Base-by-base conservation (phyloP, 768 basidiomycete genomes). In the Daedalea quercina region DNA sequence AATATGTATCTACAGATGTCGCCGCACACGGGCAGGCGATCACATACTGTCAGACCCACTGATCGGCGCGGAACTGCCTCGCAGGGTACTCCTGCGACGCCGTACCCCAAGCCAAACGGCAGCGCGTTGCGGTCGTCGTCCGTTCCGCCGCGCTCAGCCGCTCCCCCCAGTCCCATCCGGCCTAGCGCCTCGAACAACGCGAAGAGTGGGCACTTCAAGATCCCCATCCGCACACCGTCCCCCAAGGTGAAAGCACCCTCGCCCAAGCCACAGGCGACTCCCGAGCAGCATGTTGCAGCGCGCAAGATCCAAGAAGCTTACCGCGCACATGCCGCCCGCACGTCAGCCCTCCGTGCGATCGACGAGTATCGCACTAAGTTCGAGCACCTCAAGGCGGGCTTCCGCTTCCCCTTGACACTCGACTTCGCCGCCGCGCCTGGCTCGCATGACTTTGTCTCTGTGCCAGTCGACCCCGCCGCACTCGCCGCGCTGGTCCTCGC, bases 271-370 rank as follows among this genome's bases (percentile, higher is more conserved):
- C 34, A 47, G 44, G 3, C 40, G 17, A 57, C 56, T n/a, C 52
- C 47, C 15, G 57, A 63, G 46, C 61, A 63, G 23, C 19, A 53
- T 37, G 59, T 52, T 22, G 65, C 65, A 1, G 80, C 80, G 2
- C 65, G 67, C 25, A 73, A 61, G 46, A 79, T 82, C 44, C 80
- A 80, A 54, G 67, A 67, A 8, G 64, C 66, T 44, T 78, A 72
- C 65, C 80, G 78, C 49, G 60, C 72, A 19, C 68, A 73, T 57
- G 62, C 64, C 25, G 40, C 44, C 2, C 63, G 65, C 24, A 51
- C 52, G 44, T n/a, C 44, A 0, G 69, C 82, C 1, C 67, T 79
- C 44, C 57, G 57, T 22, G 52, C 70, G 22, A 73, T 84, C 60
- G 56, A 68, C 35, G 44, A 64, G 22, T 61, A 82, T 50, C 60